Base-by-base conservation (phyloP, 2,329 filamentous ascomycete genomes). In the Claviceps spartinae region DNA sequence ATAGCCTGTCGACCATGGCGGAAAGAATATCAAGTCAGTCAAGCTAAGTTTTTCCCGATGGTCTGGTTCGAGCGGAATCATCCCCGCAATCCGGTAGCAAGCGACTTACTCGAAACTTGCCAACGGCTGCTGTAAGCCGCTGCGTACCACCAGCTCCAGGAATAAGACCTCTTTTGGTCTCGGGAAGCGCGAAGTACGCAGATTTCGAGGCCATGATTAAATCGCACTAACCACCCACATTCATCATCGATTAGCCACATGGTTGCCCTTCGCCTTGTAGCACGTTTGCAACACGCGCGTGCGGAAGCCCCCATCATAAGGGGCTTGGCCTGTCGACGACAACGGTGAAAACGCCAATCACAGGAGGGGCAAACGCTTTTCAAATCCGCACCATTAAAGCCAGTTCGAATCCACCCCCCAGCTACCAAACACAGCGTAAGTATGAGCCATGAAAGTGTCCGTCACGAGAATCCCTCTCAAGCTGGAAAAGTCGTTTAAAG, bases 361-460 rank as follows among this genome's bases (percentile, higher is more conserved):
- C 6, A 24, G 20, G 41, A 47, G 16, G 47, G 26, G 34, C 14
- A 43, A 42, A 26, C 36, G 18, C 22, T 22, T n/a, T 24, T 22
- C 13, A 7, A 45, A 26, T 41, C 61, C 58, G 61, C 60, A 73
- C 70, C 58, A 70, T 69, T 34, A 76, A 63, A 4, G 72, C 72
- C 43, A 77, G 60, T 53, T 76, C 74, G 50, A 74, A 76, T 5
- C 74, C 74, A 14, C 74, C 73, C 34, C 73, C 73, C 34, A 76
- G 67, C 72, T 73, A 49, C 50, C 52, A 54, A 52, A 46, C 45
- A 45, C 51, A 52, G 46, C 47, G 48, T 55, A 36, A 61, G 50
- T 42, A 36, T 22, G 13, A 44, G 37, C 36, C 49, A 36, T 20
- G 18, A 36, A 20, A 9, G 6, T 30, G 5, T 7, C 24, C 18